These are phyloP conservation scores for Cichorium intybus DNA, from an alignment of 140 eudicot species.

Conservation along the genomic window DNA sequence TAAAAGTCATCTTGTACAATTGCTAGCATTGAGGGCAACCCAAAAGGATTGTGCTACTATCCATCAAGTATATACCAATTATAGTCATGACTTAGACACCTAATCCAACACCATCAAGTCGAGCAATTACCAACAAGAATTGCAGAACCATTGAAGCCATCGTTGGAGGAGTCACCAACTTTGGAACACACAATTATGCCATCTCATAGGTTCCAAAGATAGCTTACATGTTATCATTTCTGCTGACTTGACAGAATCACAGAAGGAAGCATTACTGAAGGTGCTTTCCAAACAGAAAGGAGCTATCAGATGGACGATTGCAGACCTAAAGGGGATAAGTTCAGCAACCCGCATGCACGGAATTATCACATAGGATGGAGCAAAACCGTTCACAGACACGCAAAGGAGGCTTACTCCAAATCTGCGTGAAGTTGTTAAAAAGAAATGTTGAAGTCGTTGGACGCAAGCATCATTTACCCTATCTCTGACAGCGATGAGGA, in stretches of 20 bases:
- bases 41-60: too few species aligned
- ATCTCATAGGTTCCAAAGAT: neutral
- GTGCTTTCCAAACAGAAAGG: neutral
- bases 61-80: too few species aligned
- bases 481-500: too few species aligned
- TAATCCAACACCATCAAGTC: too few species aligned
- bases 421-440: neutral
- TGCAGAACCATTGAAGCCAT: neutral
- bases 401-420: neutral
- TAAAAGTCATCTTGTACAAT: too few species aligned
- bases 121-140: neutral
- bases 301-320: neutral
- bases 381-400: neutral
- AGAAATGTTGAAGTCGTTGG: neutral
- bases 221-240: neutral
- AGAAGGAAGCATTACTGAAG: neutral
- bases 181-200: neutral
- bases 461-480: too few species aligned
- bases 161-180: neutral
- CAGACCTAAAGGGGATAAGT: neutral
- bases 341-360: neutral
- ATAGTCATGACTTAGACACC: too few species aligned
- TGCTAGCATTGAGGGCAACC: too few species aligned
- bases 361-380: neutral
- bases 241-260: neutral